Conservation (phyloP, 2,329 filamentous ascomycete species). For the Pseudogymnoascus sp. region DNA sequence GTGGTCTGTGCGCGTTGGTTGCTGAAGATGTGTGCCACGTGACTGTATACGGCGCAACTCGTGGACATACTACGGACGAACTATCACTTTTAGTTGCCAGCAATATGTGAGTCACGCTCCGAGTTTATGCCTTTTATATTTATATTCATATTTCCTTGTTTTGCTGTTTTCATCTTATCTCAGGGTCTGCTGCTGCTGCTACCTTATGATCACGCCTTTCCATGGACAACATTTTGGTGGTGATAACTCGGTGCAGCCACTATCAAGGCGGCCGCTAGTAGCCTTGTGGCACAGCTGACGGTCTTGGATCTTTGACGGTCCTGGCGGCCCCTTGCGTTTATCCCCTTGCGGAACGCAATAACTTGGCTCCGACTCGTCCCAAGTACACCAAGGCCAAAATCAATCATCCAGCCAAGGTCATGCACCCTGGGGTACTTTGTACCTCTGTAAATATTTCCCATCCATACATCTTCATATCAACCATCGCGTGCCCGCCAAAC, state of each 20-base stretch:
- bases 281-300: conserved; percentile 2
- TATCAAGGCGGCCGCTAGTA: conserved; percentile 1
- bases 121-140: not conserved
- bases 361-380: not conserved
- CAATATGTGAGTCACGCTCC: not conserved
- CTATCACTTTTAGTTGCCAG: not conserved
- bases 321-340: not conserved
- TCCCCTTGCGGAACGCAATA: conserved; percentile 4
- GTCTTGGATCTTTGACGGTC: not conserved
- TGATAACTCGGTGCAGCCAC: not conserved
- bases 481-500: conserved; percentile 8
- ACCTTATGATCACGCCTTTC: conserved; percentile 7
- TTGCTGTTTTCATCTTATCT: not conserved
- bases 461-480: conserved; percentile 6
- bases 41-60: not conserved
- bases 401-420: conserved; percentile 7
- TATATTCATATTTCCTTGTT: not conserved
- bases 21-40: not conserved
- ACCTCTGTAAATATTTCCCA: conserved; percentile 7
- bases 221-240: not conserved
- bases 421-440: conserved; percentile 6
- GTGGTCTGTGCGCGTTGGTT: not conserved
- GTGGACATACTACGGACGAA: not conserved
- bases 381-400: not conserved
- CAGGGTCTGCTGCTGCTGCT: not conserved